Evolutionary conservation across 768 basidiomycete species (phyloP).

Genomic region (Lenzites betulinus): DNA sequence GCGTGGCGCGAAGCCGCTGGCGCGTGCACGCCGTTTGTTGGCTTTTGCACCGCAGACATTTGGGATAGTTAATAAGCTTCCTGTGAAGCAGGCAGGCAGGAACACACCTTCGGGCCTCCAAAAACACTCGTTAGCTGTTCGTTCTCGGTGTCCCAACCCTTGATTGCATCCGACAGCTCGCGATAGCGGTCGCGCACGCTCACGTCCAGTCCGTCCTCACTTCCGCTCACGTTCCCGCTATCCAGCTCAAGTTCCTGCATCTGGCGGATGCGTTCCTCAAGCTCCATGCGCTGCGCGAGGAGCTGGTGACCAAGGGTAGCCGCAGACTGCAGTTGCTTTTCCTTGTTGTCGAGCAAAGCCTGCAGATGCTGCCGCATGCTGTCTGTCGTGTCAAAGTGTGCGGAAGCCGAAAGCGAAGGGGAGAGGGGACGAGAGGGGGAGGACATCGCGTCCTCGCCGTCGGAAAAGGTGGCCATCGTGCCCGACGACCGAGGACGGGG

Average conservation of each 20-base stretch:
- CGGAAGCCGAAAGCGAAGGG: conserved; percentile 23
- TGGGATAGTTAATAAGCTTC: conserved; percentile 11
- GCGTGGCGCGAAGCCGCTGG: conserved; percentile 25
- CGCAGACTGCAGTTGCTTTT: conserved; percentile 88
- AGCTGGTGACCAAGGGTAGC: conserved; percentile 93
- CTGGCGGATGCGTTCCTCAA: conserved; percentile 84
- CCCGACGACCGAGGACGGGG: conserved; percentile 11
- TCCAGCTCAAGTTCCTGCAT: conserved; percentile 73
- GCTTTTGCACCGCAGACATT: conserved; percentile 33
- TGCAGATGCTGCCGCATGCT: conserved; percentile 45
- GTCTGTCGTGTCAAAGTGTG: conserved; percentile 14
- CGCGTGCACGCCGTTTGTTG: conserved; percentile 41
- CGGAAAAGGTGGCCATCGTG: conserved; percentile 37
- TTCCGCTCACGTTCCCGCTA: conserved; percentile 6
- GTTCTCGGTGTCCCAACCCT: conserved; percentile 80
- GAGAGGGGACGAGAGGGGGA: conserved; percentile 14
- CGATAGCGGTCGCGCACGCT: conserved; percentile 74
- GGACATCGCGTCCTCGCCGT: conserved; percentile 30
- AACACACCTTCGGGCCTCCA: conserved; percentile 57
- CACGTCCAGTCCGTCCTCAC: conserved; percentile 57
- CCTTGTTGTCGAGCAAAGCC: conserved; percentile 81
- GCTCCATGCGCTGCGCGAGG: conserved; percentile 89
- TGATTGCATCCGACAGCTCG: conserved; percentile 75
- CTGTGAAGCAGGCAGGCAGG: not conserved
- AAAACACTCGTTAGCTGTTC: conserved; percentile 72